A percentile compares a stretch with the other conserved stretches of the same genome.
phyloP scores from a whole-genome alignment of 768 basidiomycete species.

The Termitomyces sp. region DNA sequence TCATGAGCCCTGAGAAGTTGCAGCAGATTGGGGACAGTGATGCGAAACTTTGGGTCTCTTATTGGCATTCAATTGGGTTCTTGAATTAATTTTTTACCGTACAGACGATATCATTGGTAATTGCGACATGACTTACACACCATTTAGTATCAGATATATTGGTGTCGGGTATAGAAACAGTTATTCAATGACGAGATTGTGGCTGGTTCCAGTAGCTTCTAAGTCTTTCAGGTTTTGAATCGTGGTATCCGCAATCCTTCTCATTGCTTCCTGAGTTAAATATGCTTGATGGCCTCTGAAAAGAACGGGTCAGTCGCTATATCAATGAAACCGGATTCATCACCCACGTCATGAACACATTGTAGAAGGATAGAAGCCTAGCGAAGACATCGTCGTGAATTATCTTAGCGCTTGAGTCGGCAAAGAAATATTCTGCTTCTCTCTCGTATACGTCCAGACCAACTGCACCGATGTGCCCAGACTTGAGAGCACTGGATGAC shows the following conservation, averaged over 20 bases:
- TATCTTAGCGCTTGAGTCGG: conserved; percentile 35
- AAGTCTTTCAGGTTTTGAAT: conserved; percentile 28
- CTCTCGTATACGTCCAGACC: conserved; percentile 38
- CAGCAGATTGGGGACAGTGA: conserved; percentile 2
- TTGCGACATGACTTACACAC: no score
- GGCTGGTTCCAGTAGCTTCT: conserved; percentile 24
- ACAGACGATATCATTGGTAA: no score
- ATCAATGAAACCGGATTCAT: background rate
- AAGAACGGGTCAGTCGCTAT: background rate
- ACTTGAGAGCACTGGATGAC: conserved; percentile 26
- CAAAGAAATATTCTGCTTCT: conserved; percentile 36
- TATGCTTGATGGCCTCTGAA: conserved; percentile 38
- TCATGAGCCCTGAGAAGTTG: background rate
- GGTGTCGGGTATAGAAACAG: conserved; percentile 14
- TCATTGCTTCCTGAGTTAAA: conserved; percentile 32
- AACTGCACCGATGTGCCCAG: conserved; percentile 34
- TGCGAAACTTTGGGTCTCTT: conserved; percentile 6
- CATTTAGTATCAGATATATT: no score
- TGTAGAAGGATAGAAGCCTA: conserved; percentile 39
- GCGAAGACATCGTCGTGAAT: conserved; percentile 40
- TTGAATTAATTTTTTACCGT: background rate
- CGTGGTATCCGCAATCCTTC: conserved; percentile 34
- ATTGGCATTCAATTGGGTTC: conserved; percentile 5
- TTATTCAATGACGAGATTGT: conserved; percentile 15
- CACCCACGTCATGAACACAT: conserved; percentile 37